These are phyloP conservation scores for Fomitopsis pulvina DNA, from an alignment of 768 basidiomycete species.

Conservation along the genomic window DNA sequence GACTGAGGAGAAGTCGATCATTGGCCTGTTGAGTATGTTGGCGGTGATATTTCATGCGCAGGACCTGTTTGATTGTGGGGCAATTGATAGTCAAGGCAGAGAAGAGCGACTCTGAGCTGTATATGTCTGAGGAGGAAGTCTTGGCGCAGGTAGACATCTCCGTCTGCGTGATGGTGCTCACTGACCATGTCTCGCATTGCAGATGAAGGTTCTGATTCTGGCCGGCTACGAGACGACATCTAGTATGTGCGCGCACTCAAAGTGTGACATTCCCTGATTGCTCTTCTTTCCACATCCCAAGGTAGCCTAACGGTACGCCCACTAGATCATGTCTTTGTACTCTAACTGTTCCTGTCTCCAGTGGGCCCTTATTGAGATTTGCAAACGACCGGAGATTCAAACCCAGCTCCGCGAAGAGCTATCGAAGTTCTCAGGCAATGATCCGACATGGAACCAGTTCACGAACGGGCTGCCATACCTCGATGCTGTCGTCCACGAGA, in stretches of 20 bases:
- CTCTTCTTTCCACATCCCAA: not conserved
- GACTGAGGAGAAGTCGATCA: slow-evolving; percentile 29
- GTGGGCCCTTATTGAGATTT: slow-evolving; percentile 57
- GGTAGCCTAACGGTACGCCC: slow-evolving; percentile 16
- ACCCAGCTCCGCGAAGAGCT: slow-evolving; percentile 45
- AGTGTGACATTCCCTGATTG: not conserved
- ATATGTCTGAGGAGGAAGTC: slow-evolving; percentile 36
- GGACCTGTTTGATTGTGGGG: not conserved
- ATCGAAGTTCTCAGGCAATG: slow-evolving; percentile 28
- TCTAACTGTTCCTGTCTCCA: slow-evolving; percentile 4
- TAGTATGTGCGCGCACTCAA: slow-evolving; percentile 8
- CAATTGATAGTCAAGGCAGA: slow-evolving; percentile 30
- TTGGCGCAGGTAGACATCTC: slow-evolving; percentile 26
- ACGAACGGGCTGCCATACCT: slow-evolving; percentile 45
- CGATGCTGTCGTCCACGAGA: slow-evolving; percentile 43
- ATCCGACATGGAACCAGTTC: slow-evolving; percentile 52
- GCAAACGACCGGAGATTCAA: slow-evolving; percentile 38
- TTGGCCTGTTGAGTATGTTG: slow-evolving; percentile 32
- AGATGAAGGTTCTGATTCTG: slow-evolving; percentile 33
- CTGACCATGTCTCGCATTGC: slow-evolving; percentile 7
- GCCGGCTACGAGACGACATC: slow-evolving; percentile 50
- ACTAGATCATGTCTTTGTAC: not conserved
- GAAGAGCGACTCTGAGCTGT: slow-evolving; percentile 19
- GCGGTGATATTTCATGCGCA: not conserved
- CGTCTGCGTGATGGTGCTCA: slow-evolving; percentile 1